Evolutionary conservation across 2,329 filamentous ascomycete species (phyloP), one percentile per base, ranked within the genome.

Genomic region (Diaporthe sp.): DNA sequence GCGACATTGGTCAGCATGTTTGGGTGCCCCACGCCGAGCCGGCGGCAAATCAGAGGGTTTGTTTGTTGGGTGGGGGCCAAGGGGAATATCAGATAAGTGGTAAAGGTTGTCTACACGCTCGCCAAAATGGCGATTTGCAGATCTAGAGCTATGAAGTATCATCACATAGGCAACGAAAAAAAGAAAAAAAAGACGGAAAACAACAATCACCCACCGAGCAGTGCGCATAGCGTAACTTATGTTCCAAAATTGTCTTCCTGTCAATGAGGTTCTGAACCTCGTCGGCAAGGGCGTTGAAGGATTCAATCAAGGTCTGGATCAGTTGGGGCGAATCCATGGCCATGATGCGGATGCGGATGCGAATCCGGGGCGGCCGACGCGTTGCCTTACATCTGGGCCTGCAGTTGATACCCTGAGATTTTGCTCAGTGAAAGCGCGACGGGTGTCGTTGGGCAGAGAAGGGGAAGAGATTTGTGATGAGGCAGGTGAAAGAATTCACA

Each of bases 191-290:
- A 17, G 4, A 25, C 20, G 13, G 12, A 28, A 28, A 65, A 44
- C 20, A 10, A 34, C 10, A n/a, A 28, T 22, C 20, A 81, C 89
- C 83, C 87, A 93, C 91, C 88, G 92, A 91, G 82, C 92, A 90
- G 79, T 92, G 91, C 44, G 91, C 91, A 84, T 90, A 93, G 72
- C 90, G 88, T 78, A 93, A 86, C 84, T 93, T 93, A 83, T 93
- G 90, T 84, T 93, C 91, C 76, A 93, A 85, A 73, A 93, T 89
- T 39, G 89, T 92, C 81, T 92, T 92, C 78, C 89, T 88, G 82
- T 93, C 91, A 78, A 89, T 89, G 81, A 93, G 82, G 73, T 86
- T 87, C 84, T 93, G 91, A 57, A 92, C 90, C 84, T 93, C 89
- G 84, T 92, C 89, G 79, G 91, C 91, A 74, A 93, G 86, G 73